A percentile compares a stretch with the other conserved stretches of the same genome.
phyloP scores from a whole-genome alignment of 176 grass and related monocot species.

The Secale cereale region DNA sequence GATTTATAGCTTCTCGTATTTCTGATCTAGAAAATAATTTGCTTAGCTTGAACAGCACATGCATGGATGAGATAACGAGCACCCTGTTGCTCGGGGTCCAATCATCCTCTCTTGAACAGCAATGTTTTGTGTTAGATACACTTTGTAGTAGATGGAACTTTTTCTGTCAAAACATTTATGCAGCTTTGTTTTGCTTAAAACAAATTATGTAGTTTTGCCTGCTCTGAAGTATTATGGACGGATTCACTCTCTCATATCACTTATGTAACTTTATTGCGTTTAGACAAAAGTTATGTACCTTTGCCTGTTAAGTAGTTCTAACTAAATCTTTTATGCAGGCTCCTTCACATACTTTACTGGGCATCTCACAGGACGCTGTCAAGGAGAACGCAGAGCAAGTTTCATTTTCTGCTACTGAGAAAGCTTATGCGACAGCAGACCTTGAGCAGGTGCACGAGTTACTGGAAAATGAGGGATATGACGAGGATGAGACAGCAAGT shows the following conservation, averaged over 20 bases:
- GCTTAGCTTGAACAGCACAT: no score
- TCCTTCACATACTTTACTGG: constrained; percentile 54
- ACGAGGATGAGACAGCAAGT: constrained; percentile 50
- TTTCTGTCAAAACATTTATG: not conserved
- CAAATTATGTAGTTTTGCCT: not conserved
- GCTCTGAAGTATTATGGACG: not conserved
- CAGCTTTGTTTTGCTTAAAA: not conserved
- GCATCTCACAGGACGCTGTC: constrained; percentile 33
- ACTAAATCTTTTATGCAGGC: constrained; percentile 41
- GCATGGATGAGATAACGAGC: no score
- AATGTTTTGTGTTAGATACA: not conserved
- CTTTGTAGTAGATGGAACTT: not conserved
- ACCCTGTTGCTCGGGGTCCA: no score
- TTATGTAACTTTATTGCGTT: not conserved
- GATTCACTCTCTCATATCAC: not conserved
- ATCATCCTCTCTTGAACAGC: no score
- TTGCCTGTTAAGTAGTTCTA: constrained; percentile 13
- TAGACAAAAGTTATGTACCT: not conserved
- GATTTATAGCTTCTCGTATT: no score
- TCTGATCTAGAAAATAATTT: no score
- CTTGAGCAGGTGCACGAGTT: constrained; percentile 56
- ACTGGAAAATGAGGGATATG: constrained; percentile 57
- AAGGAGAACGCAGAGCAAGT: constrained; percentile 25
- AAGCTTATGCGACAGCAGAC: constrained; percentile 63
- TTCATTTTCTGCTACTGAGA: constrained; percentile 48